Conservation (phyloP, 257 asterid genomes). For the Buddleja alternifolia region DNA sequence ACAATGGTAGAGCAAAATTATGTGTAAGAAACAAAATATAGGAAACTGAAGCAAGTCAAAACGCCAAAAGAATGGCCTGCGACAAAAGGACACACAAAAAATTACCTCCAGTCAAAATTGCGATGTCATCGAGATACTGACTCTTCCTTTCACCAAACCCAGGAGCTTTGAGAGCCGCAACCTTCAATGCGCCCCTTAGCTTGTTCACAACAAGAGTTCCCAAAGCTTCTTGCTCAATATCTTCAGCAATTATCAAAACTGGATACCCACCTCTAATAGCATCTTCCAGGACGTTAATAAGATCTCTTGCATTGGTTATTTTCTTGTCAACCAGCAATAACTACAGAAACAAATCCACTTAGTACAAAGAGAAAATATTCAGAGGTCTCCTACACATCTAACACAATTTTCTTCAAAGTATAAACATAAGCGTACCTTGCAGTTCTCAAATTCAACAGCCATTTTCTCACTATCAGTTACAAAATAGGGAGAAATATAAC, state of each 20-base stretch:
- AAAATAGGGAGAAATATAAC: slow-evolving; percentile 87
- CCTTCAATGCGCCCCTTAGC: slow-evolving; percentile 90
- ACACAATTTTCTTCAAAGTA: neutral
- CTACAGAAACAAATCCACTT: slow-evolving; percentile 45
- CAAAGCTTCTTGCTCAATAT: slow-evolving; percentile 95
- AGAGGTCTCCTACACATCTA: neutral
- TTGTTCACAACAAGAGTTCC: slow-evolving; percentile 96
- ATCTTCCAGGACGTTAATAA: slow-evolving; percentile 76
- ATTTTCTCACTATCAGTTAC: slow-evolving; percentile 94
- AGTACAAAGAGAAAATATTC: slow-evolving; percentile 3
- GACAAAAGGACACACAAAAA: neutral
- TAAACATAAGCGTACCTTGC: slow-evolving; percentile 65
- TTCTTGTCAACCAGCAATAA: slow-evolving; percentile 91
- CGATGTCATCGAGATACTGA: slow-evolving; percentile 97
- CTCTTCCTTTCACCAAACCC: slow-evolving; percentile 98
- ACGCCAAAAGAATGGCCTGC: neutral
- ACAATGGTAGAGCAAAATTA: no score
- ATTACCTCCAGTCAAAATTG: slow-evolving; percentile 89
- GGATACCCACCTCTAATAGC: slow-evolving; percentile 92
- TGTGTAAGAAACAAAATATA: neutral
- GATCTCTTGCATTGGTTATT: slow-evolving; percentile 92
- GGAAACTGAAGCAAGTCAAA: neutral
- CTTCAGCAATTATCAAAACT: slow-evolving; percentile 88
- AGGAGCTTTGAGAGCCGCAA: slow-evolving; percentile 99
- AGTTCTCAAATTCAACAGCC: slow-evolving; percentile 90